These are phyloP conservation scores for Aureobasidium zeae DNA, from an alignment of 2,329 filamentous ascomycete genomes.

Conservation along the genomic window DNA sequence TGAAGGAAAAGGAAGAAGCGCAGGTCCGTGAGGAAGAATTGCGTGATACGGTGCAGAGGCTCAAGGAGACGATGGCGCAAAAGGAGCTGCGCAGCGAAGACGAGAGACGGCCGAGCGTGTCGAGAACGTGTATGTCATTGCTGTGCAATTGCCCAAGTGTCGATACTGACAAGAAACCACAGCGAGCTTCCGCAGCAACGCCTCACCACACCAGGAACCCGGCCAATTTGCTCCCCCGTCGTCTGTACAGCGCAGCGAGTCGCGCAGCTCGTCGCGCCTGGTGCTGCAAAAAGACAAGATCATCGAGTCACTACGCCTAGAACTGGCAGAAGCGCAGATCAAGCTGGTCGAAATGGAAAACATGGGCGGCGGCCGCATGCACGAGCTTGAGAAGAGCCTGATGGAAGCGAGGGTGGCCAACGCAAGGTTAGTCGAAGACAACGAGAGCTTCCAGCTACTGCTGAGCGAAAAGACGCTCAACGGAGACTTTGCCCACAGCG, in stretches of 20 bases:
- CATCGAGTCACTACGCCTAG: conserved; percentile 83
- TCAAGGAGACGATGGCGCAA: conserved; percentile 82
- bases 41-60: conserved; percentile 76
- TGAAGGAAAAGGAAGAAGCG: conserved; percentile 88
- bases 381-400: conserved; percentile 81
- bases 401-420: conserved; percentile 94
- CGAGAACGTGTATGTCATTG: conserved; percentile 23
- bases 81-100: conserved; percentile 50
- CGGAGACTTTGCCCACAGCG: conserved; percentile 76
- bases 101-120: conserved; percentile 45
- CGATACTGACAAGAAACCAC: conserved; percentile 24
- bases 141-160: no score
- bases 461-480: conserved; percentile 92
- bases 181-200: conserved; percentile 36
- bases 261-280: conserved; percentile 70
- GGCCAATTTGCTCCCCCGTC: conserved; percentile 80
- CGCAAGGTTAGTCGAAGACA: conserved; percentile 93
- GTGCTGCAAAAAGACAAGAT: conserved; percentile 93
- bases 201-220: conserved; percentile 59
- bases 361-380: conserved; percentile 74
- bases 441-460: conserved; percentile 93
- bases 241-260: conserved; percentile 77
- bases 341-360: conserved; percentile 93
- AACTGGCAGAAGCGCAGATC: conserved; percentile 90
- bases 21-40: conserved; percentile 78